A percentile compares a stretch with the other conserved stretches of the same genome.
phyloP scores from a whole-genome alignment of 2,329 filamentous ascomycete genomes.

The Trichoderma afroharzianum region DNA sequence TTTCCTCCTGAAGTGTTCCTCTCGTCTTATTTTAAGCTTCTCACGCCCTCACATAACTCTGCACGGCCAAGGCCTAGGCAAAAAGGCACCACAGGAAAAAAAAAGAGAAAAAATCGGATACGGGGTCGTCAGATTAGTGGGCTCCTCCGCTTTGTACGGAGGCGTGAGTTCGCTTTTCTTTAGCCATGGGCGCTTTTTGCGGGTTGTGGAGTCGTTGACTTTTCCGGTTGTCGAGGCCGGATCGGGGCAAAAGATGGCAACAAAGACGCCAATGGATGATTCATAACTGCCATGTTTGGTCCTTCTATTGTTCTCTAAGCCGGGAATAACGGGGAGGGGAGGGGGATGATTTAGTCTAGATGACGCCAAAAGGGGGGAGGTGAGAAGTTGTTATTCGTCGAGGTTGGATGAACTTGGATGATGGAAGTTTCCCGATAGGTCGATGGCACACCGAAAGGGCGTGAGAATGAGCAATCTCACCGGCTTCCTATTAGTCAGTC shows the following conservation, averaged over 20 bases:
- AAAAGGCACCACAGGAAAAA: background rate
- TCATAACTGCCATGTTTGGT: background rate
- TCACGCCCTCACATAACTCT: background rate
- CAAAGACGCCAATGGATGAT: background rate
- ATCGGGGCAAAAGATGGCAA: slow-evolving; percentile 14
- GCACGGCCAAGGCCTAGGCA: background rate
- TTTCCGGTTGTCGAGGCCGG: background rate
- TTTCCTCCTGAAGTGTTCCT: background rate
- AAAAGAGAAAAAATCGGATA: slow-evolving; percentile 2
- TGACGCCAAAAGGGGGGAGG: background rate
- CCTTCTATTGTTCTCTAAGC: background rate
- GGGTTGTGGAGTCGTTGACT: slow-evolving; percentile 7
- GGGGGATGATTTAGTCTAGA: background rate
- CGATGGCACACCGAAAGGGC: background rate
- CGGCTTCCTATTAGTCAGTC: background rate
- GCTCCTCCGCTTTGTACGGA: background rate
- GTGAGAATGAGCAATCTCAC: background rate
- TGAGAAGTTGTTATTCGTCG: background rate
- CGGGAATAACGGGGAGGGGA: background rate
- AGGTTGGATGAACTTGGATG: background rate
- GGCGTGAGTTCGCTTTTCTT: background rate
- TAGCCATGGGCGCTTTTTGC: background rate
- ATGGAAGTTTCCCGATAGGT: background rate
- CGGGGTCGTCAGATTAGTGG: background rate
- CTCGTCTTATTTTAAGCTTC: background rate